Evolutionary conservation across 345 rosid genomes (phyloP).

Genomic region (Cardiospermum halicacabum): DNA sequence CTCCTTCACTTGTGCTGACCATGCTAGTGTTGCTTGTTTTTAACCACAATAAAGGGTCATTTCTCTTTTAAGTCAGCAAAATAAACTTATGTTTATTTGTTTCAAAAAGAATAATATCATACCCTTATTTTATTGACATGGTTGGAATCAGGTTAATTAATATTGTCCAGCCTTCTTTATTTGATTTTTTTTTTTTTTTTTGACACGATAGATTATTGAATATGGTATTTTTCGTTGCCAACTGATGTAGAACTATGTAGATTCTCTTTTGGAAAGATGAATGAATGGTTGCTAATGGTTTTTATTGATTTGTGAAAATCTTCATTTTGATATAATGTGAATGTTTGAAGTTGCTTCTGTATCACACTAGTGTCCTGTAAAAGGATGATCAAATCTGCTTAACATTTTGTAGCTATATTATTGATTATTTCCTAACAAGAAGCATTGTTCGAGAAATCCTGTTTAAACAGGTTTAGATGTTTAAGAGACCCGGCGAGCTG

Average conservation of each 20-base stretch:
- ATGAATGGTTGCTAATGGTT: neutral
- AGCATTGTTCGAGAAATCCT: too few relatives aligned
- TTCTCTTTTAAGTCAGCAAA: neutral
- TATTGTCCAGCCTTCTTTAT: neutral
- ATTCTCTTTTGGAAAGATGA: neutral
- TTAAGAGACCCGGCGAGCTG: too few relatives aligned
- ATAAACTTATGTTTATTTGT: neutral
- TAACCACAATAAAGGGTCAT: neutral
- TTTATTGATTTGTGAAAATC: too few relatives aligned
- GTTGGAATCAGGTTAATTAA: neutral
- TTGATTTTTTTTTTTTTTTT: neutral
- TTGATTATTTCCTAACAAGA: too few relatives aligned
- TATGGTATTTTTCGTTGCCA: neutral
- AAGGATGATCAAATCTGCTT: too few relatives aligned
- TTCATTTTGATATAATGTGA: too few relatives aligned
- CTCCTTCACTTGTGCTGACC: neutral
- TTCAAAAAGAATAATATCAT: neutral
- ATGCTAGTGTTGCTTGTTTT: neutral
- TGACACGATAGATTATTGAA: neutral
- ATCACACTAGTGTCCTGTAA: too few relatives aligned
- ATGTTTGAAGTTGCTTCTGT: too few relatives aligned
- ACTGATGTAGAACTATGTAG: neutral
- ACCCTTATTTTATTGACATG: neutral
- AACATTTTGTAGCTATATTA: too few relatives aligned
- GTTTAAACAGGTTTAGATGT: too few relatives aligned